These are phyloP conservation scores for Plasmodium knowlesi DNA, from an alignment of 169 alveolate species.

Conservation along the genomic window DNA sequence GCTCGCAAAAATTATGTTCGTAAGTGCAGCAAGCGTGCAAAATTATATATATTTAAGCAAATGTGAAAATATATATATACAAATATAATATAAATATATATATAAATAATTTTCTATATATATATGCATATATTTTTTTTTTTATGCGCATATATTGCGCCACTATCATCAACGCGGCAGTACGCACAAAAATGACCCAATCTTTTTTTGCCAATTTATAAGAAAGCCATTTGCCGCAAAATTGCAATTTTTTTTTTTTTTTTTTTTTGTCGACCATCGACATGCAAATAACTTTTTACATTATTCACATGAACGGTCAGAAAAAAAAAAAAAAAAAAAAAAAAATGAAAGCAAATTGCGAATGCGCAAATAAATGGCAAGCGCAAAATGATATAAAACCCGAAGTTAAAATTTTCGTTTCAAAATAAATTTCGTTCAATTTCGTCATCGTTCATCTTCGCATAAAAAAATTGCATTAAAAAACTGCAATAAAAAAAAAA, in stretches of 20 bases:
- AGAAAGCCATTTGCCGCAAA: not conserved
- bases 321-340: constrained; percentile 17
- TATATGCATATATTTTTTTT: too few relatives aligned
- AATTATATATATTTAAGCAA: not conserved
- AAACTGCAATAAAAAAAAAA: not conserved
- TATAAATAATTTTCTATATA: too few relatives aligned
- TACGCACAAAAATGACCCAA: not conserved
- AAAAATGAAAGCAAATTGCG: not conserved
- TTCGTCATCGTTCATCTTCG: not conserved
- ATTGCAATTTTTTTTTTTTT: not conserved
- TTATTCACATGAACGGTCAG: not conserved
- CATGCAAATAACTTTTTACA: not conserved
- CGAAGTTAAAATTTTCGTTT: not conserved
- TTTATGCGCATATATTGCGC: not conserved
- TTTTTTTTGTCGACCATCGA: not conserved
- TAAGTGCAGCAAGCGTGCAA: not conserved
- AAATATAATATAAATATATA: too few relatives aligned
- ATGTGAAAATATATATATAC: not conserved
- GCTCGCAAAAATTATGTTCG: not conserved
- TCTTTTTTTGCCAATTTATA: not conserved
- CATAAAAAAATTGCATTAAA: not conserved
- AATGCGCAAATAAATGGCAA: not conserved
- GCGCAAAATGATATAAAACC: not conserved
- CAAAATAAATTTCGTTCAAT: not conserved
- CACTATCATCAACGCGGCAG: not conserved